Conservation (phyloP, 805 yeast genomes). For the Lipomyces oligophaga region DNA sequence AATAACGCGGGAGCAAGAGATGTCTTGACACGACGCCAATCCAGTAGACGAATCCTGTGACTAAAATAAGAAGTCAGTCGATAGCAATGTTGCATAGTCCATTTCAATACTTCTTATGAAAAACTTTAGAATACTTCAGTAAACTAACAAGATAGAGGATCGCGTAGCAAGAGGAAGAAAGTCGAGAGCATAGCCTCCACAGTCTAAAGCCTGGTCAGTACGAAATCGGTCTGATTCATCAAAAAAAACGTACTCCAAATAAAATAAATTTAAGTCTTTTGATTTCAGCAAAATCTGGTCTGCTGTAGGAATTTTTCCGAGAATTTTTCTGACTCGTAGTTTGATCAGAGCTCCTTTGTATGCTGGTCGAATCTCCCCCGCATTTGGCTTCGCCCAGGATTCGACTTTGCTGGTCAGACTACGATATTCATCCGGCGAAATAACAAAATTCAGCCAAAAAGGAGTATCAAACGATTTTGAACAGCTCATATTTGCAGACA, state of each 20-base stretch:
- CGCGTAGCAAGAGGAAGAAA: not conserved
- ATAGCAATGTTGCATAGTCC: no score
- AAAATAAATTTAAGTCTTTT: slow-evolving; percentile 5
- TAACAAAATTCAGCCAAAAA: no score
- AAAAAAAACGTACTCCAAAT: slow-evolving; percentile 5
- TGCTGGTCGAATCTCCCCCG: no score
- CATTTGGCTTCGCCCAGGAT: no score
- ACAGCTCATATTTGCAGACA: no score
- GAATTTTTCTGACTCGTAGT: no score
- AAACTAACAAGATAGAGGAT: not conserved
- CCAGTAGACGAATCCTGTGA: slow-evolving; percentile 3
- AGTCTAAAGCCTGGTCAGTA: slow-evolving; percentile 1
- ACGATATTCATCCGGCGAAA: no score
- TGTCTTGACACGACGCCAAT: slow-evolving; percentile 1
- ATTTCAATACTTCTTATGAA: not conserved
- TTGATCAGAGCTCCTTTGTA: no score
- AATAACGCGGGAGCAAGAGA: slow-evolving; percentile 6
- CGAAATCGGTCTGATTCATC: not conserved
- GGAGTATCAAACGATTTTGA: no score
- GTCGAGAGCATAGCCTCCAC: slow-evolving; percentile 9
- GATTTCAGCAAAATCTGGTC: slow-evolving; percentile 7
- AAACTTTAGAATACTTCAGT: not conserved
- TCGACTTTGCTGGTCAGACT: no score
- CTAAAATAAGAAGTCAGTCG: no score
- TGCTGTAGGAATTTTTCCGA: not conserved